A percentile compares a stretch with the other conserved stretches of the same genome.
phyloP scores from a whole-genome alignment of 192 early-diverging fungal genomes.

The Backusella australiensis region DNA sequence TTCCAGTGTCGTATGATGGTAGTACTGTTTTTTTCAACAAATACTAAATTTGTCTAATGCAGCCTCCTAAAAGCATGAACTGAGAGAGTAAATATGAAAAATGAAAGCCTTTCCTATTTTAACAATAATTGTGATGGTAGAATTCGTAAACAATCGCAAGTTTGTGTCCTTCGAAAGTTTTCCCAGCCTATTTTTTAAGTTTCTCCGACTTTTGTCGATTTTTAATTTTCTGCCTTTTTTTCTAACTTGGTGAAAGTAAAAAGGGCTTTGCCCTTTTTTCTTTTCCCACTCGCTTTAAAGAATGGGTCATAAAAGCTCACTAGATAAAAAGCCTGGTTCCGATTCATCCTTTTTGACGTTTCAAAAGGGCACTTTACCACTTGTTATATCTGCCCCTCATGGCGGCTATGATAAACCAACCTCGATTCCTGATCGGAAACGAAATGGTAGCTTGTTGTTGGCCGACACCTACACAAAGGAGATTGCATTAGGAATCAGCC shows the following conservation, averaged over 20 bases:
- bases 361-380: neutral
- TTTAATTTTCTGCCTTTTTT: neutral
- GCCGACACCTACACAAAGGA: neutral
- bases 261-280: neutral
- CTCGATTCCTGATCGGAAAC: slow-evolving; percentile 2
- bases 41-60: neutral
- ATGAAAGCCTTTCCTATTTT: too few species aligned
- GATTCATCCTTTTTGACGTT: neutral
- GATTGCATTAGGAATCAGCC: neutral
- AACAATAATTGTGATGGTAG: too few species aligned
- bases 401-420: neutral
- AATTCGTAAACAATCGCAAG: too few species aligned
- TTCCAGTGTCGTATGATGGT: too few species aligned
- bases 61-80: neutral
- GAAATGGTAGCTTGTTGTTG: neutral
- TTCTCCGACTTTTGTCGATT: neutral
- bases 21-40: too few species aligned
- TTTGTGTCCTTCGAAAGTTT: neutral
- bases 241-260: neutral
- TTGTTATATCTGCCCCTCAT: slow-evolving; percentile 9
- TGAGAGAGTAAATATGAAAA: too few species aligned
- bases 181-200: neutral
- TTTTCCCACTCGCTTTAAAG: neutral
- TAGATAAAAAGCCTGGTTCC: neutral
- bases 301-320: neutral